Evolutionary conservation across 176 grass and related monocot genomes (phyloP).

Genomic region (Cocos nucifera): DNA sequence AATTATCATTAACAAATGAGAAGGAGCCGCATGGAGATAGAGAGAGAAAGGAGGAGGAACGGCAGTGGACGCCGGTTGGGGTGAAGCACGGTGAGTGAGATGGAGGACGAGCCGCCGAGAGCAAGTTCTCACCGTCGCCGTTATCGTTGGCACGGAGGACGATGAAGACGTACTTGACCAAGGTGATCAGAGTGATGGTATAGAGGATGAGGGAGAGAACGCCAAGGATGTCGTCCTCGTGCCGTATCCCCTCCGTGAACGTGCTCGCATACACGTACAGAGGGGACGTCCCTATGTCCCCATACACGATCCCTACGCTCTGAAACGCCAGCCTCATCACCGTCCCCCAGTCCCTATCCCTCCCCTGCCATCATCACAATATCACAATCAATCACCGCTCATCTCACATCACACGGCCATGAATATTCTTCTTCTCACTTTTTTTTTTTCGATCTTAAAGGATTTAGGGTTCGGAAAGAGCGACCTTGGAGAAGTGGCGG

Average conservation of each 20-base stretch:
- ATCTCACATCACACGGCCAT: no score
- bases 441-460: no score
- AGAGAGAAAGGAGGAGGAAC: no score
- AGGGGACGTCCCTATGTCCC: constrained; percentile 61
- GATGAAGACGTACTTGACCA: constrained; percentile 60
- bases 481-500: no score
- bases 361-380: no score
- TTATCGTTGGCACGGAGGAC: constrained; percentile 62
- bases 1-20: no score
- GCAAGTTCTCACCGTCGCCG: constrained; percentile 35
- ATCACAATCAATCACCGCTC: no score
- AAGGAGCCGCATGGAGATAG: no score
- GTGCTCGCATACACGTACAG: constrained; percentile 68
- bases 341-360: constrained; percentile 23
- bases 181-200: constrained; percentile 44
- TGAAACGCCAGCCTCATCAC: constrained; percentile 51
- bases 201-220: constrained; percentile 59
- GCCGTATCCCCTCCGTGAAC: constrained; percentile 39
- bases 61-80: background rate
- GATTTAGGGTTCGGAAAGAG: no score
- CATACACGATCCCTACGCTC: constrained; percentile 65
- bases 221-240: constrained; percentile 44
- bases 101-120: background rate
- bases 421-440: no score
- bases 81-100: background rate